Evolutionary conservation across 768 basidiomycete genomes (phyloP).

Genomic region (Exidia glandulosa): DNA sequence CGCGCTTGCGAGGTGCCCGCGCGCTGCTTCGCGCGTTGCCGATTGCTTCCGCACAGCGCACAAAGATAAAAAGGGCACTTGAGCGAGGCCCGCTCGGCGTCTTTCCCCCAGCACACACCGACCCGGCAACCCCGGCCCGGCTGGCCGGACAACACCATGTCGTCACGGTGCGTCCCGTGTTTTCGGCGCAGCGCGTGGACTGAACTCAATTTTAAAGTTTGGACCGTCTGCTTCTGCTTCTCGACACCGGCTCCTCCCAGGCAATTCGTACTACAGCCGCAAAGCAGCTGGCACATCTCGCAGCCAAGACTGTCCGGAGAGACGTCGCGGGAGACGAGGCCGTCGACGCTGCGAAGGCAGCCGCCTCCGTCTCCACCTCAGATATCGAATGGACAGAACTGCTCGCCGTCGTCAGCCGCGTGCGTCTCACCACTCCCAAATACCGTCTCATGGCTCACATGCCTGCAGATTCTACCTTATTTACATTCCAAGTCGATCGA

Average conservation of each 20-base stretch:
- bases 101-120: no score
- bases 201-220: conserved; percentile 40
- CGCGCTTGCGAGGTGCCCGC: no score
- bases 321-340: conserved; percentile 77
- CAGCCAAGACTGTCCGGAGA: conserved; percentile 71
- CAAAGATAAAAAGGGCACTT: no score
- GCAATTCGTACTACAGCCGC: conserved; percentile 92
- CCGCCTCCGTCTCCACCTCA: conserved; percentile 41
- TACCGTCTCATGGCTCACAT: background rate
- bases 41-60: background rate
- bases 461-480: conserved; percentile 70
- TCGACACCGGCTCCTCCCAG: conserved; percentile 88
- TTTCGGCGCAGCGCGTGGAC: background rate
- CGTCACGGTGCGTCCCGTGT: background rate
- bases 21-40: no score
- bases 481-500: conserved; percentile 89
- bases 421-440: conserved; percentile 24
- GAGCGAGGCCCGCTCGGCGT: no score
- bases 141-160: background rate
- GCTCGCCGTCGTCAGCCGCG: conserved; percentile 81
- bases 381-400: conserved; percentile 79
- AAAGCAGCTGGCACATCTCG: conserved; percentile 88
- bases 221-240: conserved; percentile 90
- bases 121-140: background rate
- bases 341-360: conserved; percentile 26